phyloP scores from a whole-genome alignment of 129 eudicot genomes.

The Lactuca saligna region DNA sequence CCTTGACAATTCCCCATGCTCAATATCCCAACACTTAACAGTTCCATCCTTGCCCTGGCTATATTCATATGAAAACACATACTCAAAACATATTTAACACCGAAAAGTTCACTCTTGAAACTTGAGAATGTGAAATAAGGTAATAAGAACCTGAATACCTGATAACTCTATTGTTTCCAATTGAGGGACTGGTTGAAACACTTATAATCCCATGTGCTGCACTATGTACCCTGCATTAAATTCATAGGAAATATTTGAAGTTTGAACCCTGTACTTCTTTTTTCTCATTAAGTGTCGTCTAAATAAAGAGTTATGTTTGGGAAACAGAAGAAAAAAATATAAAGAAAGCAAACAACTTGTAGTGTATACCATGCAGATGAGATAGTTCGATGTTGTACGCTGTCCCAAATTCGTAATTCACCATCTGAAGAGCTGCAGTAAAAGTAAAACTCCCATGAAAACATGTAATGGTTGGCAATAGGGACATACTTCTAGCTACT shows the following conservation, averaged over 20 bases:
- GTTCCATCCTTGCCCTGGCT: conserved; percentile 97
- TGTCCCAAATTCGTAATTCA: conserved; percentile 83
- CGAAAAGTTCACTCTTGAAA: conserved; percentile 7
- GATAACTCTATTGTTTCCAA: conserved; percentile 58
- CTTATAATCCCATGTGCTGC: conserved; percentile 84
- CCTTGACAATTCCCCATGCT: conserved; percentile 76
- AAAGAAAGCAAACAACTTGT: conserved; percentile 5
- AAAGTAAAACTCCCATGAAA: conserved; percentile 14
- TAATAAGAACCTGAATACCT: conserved; percentile 61
- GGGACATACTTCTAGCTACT: neutral
- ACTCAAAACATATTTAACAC: neutral
- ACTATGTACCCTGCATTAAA: conserved; percentile 64
- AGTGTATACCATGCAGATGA: conserved; percentile 66
- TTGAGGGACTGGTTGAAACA: conserved; percentile 52
- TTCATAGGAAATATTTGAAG: neutral
- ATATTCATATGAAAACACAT: conserved; percentile 19
- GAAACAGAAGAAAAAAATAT: neutral
- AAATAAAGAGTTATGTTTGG: neutral
- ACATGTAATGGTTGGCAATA: neutral
- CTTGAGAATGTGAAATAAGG: neutral
- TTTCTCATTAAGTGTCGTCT: neutral
- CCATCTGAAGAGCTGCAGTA: conserved; percentile 74
- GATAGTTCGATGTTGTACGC: conserved; percentile 74
- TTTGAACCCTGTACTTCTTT: neutral
- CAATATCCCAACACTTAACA: conserved; percentile 83